A percentile compares a stretch with the other conserved stretches of the same genome.
Conservation (phyloP, 2,329 filamentous ascomycete genomes). For the Talaromyces sp. region DNA sequence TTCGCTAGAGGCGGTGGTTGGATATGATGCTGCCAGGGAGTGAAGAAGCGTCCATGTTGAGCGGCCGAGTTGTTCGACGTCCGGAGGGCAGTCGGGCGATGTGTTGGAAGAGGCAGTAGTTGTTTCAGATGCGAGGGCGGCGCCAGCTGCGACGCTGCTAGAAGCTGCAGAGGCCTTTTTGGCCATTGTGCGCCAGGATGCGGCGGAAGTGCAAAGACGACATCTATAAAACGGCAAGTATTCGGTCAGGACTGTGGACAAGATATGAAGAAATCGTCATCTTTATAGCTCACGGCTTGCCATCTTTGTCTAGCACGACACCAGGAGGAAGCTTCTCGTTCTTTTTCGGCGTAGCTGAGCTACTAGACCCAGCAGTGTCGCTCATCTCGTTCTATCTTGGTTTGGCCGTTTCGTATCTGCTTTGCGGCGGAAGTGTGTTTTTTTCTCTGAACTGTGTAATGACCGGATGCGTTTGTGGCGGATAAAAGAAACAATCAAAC, state of each 20-base stretch:
- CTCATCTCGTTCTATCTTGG: background rate
- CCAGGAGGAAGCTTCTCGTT: slow-evolving; percentile 34
- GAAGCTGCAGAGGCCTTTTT: slow-evolving; percentile 29
- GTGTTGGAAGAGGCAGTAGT: background rate
- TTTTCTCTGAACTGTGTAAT: background rate
- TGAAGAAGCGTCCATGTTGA: slow-evolving; percentile 92
- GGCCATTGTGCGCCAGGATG: slow-evolving; percentile 41
- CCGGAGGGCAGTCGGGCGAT: slow-evolving; percentile 70
- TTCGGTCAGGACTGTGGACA: background rate
- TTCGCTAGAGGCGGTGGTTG: slow-evolving; percentile 56
- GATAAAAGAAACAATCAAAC: background rate
- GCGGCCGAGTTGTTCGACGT: slow-evolving; percentile 80
- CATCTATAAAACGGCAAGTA: slow-evolving; percentile 28
- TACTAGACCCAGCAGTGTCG: background rate
- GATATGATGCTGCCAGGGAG: slow-evolving; percentile 83
- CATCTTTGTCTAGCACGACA: slow-evolving; percentile 46
- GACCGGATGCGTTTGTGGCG: background rate
- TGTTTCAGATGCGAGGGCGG: slow-evolving; percentile 16
- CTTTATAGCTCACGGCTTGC: slow-evolving; percentile 39
- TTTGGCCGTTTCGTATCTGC: background rate
- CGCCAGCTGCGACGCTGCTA: slow-evolving; percentile 14
- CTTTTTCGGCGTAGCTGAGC: slow-evolving; percentile 8
- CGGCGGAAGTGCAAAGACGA: slow-evolving; percentile 43
- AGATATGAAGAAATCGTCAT: background rate
- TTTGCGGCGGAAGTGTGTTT: background rate